Evolutionary conservation across 23 red algal species (phyloP).

Genomic region (Chondrus crispus): DNA sequence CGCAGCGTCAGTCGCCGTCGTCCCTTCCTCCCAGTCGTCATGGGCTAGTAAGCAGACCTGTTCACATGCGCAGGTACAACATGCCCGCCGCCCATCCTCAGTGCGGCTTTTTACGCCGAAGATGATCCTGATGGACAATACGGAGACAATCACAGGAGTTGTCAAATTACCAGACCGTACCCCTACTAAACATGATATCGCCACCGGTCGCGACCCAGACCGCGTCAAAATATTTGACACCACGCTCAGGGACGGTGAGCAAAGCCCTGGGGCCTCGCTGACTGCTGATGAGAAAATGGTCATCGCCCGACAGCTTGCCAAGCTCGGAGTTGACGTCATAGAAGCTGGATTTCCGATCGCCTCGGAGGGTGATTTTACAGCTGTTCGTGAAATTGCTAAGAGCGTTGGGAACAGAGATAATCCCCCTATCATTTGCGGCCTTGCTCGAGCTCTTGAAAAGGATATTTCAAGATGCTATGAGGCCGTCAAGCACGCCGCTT

Average conservation of each 20-base stretch:
- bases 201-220: constrained; percentile 89
- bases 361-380: constrained; percentile 88
- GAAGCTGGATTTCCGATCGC: constrained; percentile 99
- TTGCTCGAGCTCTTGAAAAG: constrained; percentile 72
- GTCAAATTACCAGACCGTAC: neutral
- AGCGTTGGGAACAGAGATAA: constrained; percentile 69
- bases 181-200: constrained; percentile 78
- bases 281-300: constrained; percentile 95
- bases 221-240: constrained; percentile 98
- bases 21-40: too few species aligned
- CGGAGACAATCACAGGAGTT: neutral
- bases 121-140: constrained; percentile 22
- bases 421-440: constrained; percentile 98
- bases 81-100: too few species aligned
- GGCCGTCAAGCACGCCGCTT: constrained; percentile 93
- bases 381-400: constrained; percentile 79
- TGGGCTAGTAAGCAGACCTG: too few species aligned
- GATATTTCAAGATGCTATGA: constrained; percentile 95
- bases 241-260: constrained; percentile 97
- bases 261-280: constrained; percentile 92
- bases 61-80: too few species aligned
- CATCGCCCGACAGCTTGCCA: constrained; percentile 91
- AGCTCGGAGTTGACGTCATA: constrained; percentile 93
- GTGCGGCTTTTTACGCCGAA: too few species aligned
- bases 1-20: too few species aligned